Percentiles rank a stretch among this genome's conserved stretches.
Evolutionary conservation across 2,329 filamentous ascomycete species (phyloP).

Genomic region (Sordariomycetes sp.): DNA sequence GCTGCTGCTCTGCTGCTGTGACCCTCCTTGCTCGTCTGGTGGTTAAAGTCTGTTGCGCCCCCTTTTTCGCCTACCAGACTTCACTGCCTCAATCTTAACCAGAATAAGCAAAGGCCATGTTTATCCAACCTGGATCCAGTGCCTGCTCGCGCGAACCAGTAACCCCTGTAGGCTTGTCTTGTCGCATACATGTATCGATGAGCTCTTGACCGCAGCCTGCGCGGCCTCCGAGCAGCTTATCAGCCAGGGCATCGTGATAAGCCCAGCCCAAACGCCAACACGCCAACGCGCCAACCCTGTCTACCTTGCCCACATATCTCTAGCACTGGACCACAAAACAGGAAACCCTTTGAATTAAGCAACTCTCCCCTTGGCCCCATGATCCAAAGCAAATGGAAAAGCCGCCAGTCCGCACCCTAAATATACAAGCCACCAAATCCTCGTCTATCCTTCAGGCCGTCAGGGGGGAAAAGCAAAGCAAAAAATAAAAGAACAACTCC

Average conservation of each 20-base stretch:
- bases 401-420: neutral
- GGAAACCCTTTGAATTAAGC: neutral
- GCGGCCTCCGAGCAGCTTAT: neutral
- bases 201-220: no score
- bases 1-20: neutral
- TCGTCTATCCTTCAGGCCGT: neutral
- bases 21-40: neutral
- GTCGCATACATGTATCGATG: no score
- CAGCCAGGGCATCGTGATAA: neutral
- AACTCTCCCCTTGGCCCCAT: neutral
- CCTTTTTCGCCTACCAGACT: no score
- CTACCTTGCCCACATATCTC: neutral
- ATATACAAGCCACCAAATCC: neutral
- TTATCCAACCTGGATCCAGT: no score
- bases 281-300: neutral
- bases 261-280: neutral
- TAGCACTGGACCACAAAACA: neutral
- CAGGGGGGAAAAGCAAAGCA: neutral
- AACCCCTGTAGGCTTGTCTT: no score
- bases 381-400: neutral
- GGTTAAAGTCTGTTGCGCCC: no score
- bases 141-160: no score
- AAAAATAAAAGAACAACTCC: constrained; percentile 1
- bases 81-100: no score
- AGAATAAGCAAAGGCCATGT: no score